Conservation (phyloP, 2,329 filamentous ascomycete species). For the Fusarium musae region DNA sequence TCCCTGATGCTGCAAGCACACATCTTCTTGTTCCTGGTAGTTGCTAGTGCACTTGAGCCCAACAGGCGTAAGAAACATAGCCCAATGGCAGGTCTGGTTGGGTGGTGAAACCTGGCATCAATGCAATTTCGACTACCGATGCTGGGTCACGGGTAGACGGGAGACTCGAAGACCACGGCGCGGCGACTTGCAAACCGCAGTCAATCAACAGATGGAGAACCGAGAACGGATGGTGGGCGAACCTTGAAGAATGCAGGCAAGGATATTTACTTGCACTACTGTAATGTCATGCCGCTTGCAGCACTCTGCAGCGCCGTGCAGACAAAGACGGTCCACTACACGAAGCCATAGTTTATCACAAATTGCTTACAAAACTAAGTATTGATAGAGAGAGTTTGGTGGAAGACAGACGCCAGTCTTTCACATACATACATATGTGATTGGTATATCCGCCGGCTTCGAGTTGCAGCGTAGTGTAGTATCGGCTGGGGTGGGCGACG, state of each 20-base stretch:
- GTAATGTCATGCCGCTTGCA: conserved; percentile 35
- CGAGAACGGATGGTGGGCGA: conserved; percentile 28
- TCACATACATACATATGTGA: neutral
- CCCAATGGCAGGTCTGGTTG: conserved; percentile 8
- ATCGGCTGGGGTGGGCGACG: neutral
- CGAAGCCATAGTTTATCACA: conserved; percentile 7
- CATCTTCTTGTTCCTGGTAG: conserved; percentile 22
- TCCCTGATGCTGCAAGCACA: conserved; percentile 9
- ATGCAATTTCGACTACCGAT: conserved; percentile 10
- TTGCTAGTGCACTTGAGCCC: conserved; percentile 7
- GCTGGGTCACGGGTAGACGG: conserved; percentile 9
- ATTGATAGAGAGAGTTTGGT: neutral
- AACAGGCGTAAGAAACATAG: neutral
- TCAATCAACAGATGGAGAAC: neutral
- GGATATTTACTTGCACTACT: conserved; percentile 34
- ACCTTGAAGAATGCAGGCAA: conserved; percentile 38
- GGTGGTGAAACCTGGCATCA: conserved; percentile 27
- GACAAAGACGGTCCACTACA: conserved; percentile 27
- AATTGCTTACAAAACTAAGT: neutral
- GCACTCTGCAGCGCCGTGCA: conserved; percentile 34
- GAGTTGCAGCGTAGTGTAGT: neutral
- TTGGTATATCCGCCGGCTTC: neutral
- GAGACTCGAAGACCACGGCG: conserved; percentile 3
- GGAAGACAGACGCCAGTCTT: neutral
- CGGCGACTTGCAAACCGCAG: neutral